Evolutionary conservation across 495 filamentous ascomycete species (phyloP), one percentile per base, ranked within the genome.

Genomic region (Penicillium argentinense): DNA sequence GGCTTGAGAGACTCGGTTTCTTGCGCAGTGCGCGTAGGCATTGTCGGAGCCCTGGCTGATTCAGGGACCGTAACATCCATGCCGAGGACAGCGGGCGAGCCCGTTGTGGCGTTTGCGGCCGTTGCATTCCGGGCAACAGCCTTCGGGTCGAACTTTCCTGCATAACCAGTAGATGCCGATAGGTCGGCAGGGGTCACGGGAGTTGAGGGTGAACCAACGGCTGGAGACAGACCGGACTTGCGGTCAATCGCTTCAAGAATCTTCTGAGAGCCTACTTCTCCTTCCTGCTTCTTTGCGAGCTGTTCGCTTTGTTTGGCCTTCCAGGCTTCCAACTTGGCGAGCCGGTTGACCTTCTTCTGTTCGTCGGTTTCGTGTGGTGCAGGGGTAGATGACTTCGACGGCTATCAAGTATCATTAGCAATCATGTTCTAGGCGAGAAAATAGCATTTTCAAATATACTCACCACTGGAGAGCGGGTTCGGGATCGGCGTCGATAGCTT

Each of bases 91-190:
- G 71, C 66, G 8, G 68, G 57, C 4, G 46, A 19, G 37, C 65
- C 62, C 50, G 1, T 41, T 7, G 43, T 49, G 4, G 38, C 17
- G 27, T 74, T 59, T 32, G 67, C 60, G 45, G 74, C 66, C 47
- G 76, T 75, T 11, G 81, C 76, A 60, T 83, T 87, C 63, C 88
- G 91, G 0, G 80, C 86, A 44, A 93, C 91, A 1, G 86, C 84
- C 62, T 95, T 95, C 1, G 88, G 88, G 53, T 96, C 88, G 52
- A 95, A 96, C 62, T 95, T 96, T 43, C 88, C 88, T 22, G 81
- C 71, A 56, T 88, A 90, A 5, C 80, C 69, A 17, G 74, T 62
- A 4, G 81, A 72, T 4, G 79, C 62, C 29, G 64, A 49, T 27
- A 66, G 59, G 28, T 62, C 66, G 33, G 58, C 54, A 13, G 60